These are phyloP conservation scores for Ceratocystis lukuohia DNA, from an alignment of 2,329 filamentous ascomycete genomes.

Conservation along the genomic window DNA sequence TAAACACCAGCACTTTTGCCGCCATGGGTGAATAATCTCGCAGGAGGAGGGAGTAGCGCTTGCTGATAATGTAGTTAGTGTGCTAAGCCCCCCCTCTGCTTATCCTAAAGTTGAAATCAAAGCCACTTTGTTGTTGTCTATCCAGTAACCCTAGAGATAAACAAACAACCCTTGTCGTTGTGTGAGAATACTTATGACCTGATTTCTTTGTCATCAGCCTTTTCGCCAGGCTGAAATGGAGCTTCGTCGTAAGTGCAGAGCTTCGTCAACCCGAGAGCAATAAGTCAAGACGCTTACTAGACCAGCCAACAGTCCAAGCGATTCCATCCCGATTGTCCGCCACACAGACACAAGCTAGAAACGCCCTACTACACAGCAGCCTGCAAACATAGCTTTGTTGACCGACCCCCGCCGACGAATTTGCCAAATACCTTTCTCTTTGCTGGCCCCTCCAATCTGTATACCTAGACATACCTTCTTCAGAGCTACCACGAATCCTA, in stretches of 20 bases:
- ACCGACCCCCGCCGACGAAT: neutral
- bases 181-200: neutral
- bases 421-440: neutral
- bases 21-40: too few relatives aligned
- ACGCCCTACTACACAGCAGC: too few relatives aligned
- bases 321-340: neutral
- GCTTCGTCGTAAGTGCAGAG: conserved; percentile 13
- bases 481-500: neutral
- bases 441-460: neutral
- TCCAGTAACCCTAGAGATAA: neutral
- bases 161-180: neutral
- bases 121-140: too few relatives aligned
- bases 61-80: too few relatives aligned
- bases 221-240: conserved; percentile 22
- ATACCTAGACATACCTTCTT: neutral
- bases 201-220: neutral
- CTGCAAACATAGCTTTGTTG: too few relatives aligned
- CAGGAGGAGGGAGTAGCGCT: too few relatives aligned
- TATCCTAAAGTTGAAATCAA: too few relatives aligned
- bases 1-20: too few relatives aligned
- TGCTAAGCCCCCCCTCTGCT: too few relatives aligned
- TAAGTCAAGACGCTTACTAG: neutral
- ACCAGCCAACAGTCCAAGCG: neutral
- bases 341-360: neutral
- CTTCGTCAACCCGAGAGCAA: conserved; percentile 24